Conservation (phyloP, 768 basidiomycete genomes). For the Boletus sp. region DNA sequence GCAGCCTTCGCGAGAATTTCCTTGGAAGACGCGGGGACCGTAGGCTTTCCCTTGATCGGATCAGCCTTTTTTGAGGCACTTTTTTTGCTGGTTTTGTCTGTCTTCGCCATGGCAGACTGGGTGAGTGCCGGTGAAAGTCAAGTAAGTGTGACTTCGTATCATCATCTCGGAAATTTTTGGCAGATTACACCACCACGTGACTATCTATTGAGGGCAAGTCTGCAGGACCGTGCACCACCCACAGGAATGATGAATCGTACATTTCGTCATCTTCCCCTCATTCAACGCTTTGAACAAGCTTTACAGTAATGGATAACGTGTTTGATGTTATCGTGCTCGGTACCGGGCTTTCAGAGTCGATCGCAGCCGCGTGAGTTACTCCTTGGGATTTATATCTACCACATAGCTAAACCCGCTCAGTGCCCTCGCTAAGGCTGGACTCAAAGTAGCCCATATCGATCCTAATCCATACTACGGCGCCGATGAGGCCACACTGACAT, state of each 20-base stretch:
- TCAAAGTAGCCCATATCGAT: constrained; percentile 87
- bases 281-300: not conserved
- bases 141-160: not conserved
- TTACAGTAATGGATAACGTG: constrained; percentile 34
- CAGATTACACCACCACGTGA: constrained; percentile 22
- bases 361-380: constrained; percentile 77
- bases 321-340: constrained; percentile 74
- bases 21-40: constrained; percentile 37
- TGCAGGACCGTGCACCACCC: not conserved
- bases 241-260: too few species aligned
- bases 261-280: not conserved
- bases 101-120: constrained; percentile 37
- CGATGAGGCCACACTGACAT: constrained; percentile 73
- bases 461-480: constrained; percentile 82
- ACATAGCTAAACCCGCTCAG: constrained; percentile 39
- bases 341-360: constrained; percentile 83
- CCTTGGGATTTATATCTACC: not conserved
- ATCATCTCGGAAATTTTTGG: constrained; percentile 14
- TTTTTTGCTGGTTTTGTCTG: constrained; percentile 34
- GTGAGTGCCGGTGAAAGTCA: not conserved
- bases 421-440: constrained; percentile 84
- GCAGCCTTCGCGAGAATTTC: constrained; percentile 45
- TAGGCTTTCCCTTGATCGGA: constrained; percentile 21
- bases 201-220: constrained; percentile 26
- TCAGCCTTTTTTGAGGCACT: constrained; percentile 38